Evolutionary conservation across 2,329 filamentous ascomycete species (phyloP).

Genomic region (Metarhizium sp.): DNA sequence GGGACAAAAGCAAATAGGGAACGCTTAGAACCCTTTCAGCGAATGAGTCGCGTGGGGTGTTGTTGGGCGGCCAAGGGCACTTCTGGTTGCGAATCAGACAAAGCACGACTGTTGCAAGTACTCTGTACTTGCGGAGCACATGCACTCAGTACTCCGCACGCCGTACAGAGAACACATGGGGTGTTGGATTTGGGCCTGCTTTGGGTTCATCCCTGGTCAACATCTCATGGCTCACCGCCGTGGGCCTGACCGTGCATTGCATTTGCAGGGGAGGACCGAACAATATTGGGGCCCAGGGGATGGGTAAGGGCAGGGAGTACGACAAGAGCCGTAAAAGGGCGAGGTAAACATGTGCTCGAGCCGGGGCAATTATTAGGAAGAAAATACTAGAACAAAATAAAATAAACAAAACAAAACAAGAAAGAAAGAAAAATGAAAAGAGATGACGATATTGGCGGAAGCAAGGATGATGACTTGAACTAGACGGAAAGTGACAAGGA

Average conservation of each 20-base stretch:
- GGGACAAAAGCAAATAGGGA: constrained; percentile 4
- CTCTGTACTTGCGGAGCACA: background rate
- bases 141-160: background rate
- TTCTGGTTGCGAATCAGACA: background rate
- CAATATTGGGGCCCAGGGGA: background rate
- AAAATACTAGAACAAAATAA: background rate
- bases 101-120: background rate
- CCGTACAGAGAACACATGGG: background rate
- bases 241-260: background rate
- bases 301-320: background rate
- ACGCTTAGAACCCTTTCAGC: background rate
- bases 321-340: background rate
- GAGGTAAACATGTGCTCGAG: background rate
- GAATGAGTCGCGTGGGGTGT: background rate
- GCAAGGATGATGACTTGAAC: background rate
- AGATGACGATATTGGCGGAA: background rate
- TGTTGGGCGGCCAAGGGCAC: background rate
- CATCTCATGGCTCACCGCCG: background rate
- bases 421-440: too few relatives aligned
- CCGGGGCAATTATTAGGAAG: background rate
- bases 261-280: background rate
- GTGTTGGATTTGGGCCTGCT: background rate
- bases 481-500: background rate
- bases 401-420: background rate
- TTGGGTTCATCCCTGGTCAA: background rate